Percentiles rank a stretch among this genome's conserved stretches.
These are phyloP conservation scores for Mycena kentingensis DNA, from an alignment of 768 basidiomycete genomes.

Conservation along the genomic window DNA sequence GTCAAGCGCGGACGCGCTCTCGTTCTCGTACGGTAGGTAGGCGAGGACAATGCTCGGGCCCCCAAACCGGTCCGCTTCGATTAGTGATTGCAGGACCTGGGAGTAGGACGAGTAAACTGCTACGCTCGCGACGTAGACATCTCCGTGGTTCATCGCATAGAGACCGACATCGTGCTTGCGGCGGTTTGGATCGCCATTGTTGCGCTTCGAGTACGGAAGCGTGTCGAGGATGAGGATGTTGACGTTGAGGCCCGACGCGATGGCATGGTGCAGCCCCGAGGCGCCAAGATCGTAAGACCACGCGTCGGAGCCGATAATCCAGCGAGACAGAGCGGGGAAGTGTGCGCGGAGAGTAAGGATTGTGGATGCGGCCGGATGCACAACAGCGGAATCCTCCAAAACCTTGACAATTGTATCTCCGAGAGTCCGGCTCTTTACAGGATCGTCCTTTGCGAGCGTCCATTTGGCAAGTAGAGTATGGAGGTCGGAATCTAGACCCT, in stretches of 20 bases:
- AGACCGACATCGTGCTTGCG: conserved; percentile 96
- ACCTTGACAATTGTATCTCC: conserved; percentile 57
- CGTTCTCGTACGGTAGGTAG: conserved; percentile 86
- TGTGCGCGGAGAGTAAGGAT: conserved; percentile 62
- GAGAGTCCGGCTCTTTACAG: conserved; percentile 56
- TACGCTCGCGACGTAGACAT: conserved; percentile 93
- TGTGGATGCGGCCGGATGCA: conserved; percentile 50
- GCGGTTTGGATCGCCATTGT: conserved; percentile 65
- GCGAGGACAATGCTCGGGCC: conserved; percentile 93
- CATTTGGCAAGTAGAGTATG: conserved; percentile 79
- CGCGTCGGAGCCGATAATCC: conserved; percentile 98
- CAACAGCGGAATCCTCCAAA: conserved; percentile 44
- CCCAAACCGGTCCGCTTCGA: conserved; percentile 86
- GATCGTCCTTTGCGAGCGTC: conserved; percentile 76
- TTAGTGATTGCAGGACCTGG: conserved; percentile 87
- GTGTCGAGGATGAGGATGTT: conserved; percentile 97
- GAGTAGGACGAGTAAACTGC: conserved; percentile 96
- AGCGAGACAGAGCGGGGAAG: conserved; percentile 73
- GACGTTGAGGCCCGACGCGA: conserved; percentile 87
- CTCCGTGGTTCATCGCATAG: conserved; percentile 98
- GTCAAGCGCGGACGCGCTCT: conserved; percentile 78
- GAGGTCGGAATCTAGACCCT: conserved; percentile 51
- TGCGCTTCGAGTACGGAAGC: conserved; percentile 81
- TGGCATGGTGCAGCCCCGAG: conserved; percentile 92
- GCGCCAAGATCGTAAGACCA: conserved; percentile 98